Percentiles rank a stretch among this genome's conserved stretches.
phyloP scores from a whole-genome alignment of 2,329 filamentous ascomycete genomes.

The Leptosphaerulina australis region DNA sequence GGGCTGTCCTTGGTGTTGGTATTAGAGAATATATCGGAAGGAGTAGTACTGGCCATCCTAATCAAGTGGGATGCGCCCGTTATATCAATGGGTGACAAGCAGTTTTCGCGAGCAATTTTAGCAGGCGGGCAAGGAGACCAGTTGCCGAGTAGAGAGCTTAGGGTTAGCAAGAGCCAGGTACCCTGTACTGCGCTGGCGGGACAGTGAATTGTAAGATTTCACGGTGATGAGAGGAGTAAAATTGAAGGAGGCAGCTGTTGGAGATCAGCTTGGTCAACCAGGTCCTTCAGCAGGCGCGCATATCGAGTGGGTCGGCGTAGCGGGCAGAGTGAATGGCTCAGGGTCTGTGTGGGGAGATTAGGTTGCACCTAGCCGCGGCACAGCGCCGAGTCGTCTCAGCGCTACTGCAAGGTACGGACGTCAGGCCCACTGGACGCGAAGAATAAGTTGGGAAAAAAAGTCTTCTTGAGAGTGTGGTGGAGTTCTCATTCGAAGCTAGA shows the following conservation, averaged over 20 bases:
- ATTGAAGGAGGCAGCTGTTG: constrained; percentile 31
- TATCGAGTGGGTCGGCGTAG: constrained; percentile 19
- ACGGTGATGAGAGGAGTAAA: constrained; percentile 16
- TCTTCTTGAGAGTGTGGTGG: not conserved
- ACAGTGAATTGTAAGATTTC: constrained; percentile 7
- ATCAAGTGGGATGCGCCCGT: constrained; percentile 34
- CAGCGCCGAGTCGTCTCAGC: constrained; percentile 9
- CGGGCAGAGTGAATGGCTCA: constrained; percentile 25
- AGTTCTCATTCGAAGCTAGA: constrained; percentile 1
- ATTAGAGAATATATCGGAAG: constrained; percentile 23
- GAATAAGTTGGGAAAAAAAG: not conserved
- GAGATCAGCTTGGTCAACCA: constrained; percentile 17
- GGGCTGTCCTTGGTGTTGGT: constrained; percentile 34
- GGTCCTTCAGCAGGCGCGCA: constrained; percentile 10
- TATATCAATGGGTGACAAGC: constrained; percentile 21
- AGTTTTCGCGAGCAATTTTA: constrained; percentile 35
- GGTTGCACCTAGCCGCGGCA: constrained; percentile 15
- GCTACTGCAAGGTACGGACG: constrained; percentile 29
- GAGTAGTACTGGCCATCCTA: constrained; percentile 37
- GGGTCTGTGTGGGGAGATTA: constrained; percentile 24
- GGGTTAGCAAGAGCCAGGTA: constrained; percentile 18
- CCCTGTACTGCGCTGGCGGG: constrained; percentile 16
- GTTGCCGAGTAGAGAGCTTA: constrained; percentile 24
- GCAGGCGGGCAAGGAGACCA: constrained; percentile 30
- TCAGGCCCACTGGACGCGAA: constrained; percentile 7